phyloP scores from a whole-genome alignment of 371 early-diverging fungal species.

The Actinomortierella ambigua region DNA sequence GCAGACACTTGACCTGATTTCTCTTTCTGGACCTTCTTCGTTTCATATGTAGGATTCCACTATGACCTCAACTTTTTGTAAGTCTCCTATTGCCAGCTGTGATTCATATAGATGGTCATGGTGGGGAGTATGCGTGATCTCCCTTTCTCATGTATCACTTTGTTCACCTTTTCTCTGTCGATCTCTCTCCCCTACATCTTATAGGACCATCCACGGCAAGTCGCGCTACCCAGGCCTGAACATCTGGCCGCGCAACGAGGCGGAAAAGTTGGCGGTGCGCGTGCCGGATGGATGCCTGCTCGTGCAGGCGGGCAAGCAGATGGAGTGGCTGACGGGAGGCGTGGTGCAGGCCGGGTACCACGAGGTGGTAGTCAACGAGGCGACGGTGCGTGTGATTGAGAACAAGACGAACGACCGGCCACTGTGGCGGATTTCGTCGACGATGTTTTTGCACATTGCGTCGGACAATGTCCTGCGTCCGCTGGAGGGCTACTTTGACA shows the following conservation, averaged over 20 bases:
- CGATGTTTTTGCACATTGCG: slow-evolving; percentile 71
- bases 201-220: slow-evolving; percentile 71
- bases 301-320: slow-evolving; percentile 75
- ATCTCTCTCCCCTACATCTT: background rate
- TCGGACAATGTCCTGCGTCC: slow-evolving; percentile 65
- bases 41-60: slow-evolving; percentile 48
- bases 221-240: slow-evolving; percentile 74
- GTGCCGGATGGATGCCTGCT: slow-evolving; percentile 71
- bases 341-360: slow-evolving; percentile 71
- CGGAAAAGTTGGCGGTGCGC: slow-evolving; percentile 60
- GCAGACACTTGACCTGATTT: no score
- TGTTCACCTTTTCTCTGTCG: no score
- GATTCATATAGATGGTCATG: background rate
- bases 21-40: background rate
- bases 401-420: slow-evolving; percentile 54
- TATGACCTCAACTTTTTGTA: slow-evolving; percentile 72
- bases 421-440: slow-evolving; percentile 73
- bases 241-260: slow-evolving; percentile 67
- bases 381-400: slow-evolving; percentile 55
- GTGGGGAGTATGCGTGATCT: background rate
- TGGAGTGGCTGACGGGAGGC: slow-evolving; percentile 74
- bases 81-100: slow-evolving; percentile 1
- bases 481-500: slow-evolving; percentile 45
- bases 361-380: slow-evolving; percentile 68
- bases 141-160: background rate